Percentiles rank a stretch among this genome's conserved stretches.
These are phyloP conservation scores for Picea abies DNA, from an alignment of 83 land plant species.

Conservation along the genomic window DNA sequence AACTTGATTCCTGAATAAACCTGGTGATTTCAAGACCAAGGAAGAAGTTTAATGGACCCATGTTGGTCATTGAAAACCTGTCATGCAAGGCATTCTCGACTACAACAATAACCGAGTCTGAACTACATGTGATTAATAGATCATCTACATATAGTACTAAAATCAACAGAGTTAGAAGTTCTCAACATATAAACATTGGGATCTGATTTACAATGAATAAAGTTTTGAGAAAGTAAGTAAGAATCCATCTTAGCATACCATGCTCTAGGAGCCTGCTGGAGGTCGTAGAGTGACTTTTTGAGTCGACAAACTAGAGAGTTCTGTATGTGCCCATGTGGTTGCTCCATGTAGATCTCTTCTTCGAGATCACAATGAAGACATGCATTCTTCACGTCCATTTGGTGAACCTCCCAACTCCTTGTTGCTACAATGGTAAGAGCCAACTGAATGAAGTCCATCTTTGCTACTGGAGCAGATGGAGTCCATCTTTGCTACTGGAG, in stretches of 20 bases:
- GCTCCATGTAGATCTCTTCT: neutral
- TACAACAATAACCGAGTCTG: neutral
- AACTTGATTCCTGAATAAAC: neutral
- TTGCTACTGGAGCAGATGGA: too few relatives aligned
- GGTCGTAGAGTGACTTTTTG: neutral
- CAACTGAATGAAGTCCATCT: too few relatives aligned
- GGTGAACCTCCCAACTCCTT: neutral
- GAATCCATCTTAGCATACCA: too few relatives aligned
- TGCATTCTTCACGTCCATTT: neutral
- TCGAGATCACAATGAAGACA: neutral
- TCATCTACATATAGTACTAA: neutral
- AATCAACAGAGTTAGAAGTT: neutral
- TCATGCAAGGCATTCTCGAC: neutral
- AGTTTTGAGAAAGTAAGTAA: too few relatives aligned
- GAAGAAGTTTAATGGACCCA: too few relatives aligned
- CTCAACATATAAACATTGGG: too few relatives aligned
- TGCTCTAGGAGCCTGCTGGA: neutral
- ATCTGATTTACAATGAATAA: too few relatives aligned
- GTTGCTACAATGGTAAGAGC: neutral
- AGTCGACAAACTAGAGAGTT: neutral
- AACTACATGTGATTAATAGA: neutral
- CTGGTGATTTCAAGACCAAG: neutral
- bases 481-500: neutral
- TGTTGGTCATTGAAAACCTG: neutral
- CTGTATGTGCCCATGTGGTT: neutral